phyloP scores from a whole-genome alignment of 129 eudicot genomes.

The Pulicaria dysenterica region DNA sequence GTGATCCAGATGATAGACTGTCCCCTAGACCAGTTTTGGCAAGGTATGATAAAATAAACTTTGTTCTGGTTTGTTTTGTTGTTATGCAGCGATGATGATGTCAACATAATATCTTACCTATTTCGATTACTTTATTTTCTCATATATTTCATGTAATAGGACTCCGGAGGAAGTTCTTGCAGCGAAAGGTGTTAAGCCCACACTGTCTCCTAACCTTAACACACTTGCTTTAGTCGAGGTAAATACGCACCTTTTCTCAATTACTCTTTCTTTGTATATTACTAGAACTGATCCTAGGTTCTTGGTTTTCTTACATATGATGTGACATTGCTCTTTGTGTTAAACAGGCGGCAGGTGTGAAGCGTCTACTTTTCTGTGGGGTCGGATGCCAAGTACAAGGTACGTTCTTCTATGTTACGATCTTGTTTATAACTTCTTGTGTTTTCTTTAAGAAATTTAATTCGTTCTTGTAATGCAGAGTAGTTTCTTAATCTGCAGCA shows the following conservation, averaged over 20 bases:
- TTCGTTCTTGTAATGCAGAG: slow-evolving; percentile 69
- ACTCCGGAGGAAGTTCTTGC: slow-evolving; percentile 98
- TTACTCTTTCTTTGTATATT: background rate
- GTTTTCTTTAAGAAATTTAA: background rate
- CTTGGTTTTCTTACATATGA: background rate
- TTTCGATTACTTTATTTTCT: background rate
- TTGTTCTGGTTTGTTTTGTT: background rate
- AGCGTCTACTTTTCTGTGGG: slow-evolving; percentile 95
- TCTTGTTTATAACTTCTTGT: background rate
- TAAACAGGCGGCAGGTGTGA: slow-evolving; percentile 91
- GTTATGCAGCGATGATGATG: background rate
- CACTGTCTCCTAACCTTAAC: slow-evolving; percentile 91
- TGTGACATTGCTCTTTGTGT: slow-evolving; percentile 17
- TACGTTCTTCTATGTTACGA: slow-evolving; percentile 23
- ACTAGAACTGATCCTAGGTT: background rate
- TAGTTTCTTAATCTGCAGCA: slow-evolving; percentile 87
- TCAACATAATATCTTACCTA: background rate
- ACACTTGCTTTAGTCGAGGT: slow-evolving; percentile 96
- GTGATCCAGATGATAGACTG: slow-evolving; percentile 97
- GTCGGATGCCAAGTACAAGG: slow-evolving; percentile 99
- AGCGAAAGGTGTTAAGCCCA: slow-evolving; percentile 97
- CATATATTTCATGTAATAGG: slow-evolving; percentile 44
- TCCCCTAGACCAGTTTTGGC: slow-evolving; percentile 90
- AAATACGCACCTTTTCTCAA: background rate
- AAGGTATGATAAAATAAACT: slow-evolving; percentile 48